Conservation (phyloP, 1,284 basidiomycete genomes). For the Ustilago vetiveriae region DNA sequence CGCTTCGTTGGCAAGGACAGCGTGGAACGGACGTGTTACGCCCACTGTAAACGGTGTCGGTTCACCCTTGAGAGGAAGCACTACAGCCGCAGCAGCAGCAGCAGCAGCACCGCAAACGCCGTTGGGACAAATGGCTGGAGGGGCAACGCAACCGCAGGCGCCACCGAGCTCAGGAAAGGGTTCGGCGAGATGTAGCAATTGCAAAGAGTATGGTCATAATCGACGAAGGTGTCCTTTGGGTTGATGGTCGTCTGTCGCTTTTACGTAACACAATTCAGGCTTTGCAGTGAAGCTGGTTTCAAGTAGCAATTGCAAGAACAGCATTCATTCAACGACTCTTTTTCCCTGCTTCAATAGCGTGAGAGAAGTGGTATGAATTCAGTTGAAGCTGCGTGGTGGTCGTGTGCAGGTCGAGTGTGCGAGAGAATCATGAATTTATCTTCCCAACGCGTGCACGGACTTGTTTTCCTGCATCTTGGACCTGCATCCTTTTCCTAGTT, state of each 20-base stretch:
- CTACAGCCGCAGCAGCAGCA: not conserved
- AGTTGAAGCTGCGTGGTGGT: too few species aligned
- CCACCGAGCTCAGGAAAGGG: conserved; percentile 40
- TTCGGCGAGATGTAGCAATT: conserved; percentile 42
- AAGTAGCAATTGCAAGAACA: too few species aligned
- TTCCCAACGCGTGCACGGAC: too few species aligned
- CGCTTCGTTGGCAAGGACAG: conserved; percentile 11
- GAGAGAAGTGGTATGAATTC: too few species aligned
- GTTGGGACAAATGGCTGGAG: conserved; percentile 3
- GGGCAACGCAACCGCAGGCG: not conserved
- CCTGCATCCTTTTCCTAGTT: too few species aligned
- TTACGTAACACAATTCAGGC: too few species aligned
- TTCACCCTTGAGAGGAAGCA: conserved; percentile 11
- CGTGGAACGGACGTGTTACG: conserved; percentile 9
- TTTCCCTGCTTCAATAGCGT: too few species aligned
- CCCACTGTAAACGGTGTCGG: conserved; percentile 3
- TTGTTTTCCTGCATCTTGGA: too few species aligned
- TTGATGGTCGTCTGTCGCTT: conserved; percentile 5
- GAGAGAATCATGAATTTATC: too few species aligned
- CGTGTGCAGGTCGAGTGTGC: too few species aligned
- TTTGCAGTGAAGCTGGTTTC: too few species aligned
- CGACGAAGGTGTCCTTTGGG: conserved; percentile 38
- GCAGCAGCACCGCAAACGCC: conserved; percentile 16
- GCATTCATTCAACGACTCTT: too few species aligned
- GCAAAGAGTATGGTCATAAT: conserved; percentile 47